Evolutionary conservation across 2,329 filamentous ascomycete genomes (phyloP).

Genomic region (Ophiostoma populinum): DNA sequence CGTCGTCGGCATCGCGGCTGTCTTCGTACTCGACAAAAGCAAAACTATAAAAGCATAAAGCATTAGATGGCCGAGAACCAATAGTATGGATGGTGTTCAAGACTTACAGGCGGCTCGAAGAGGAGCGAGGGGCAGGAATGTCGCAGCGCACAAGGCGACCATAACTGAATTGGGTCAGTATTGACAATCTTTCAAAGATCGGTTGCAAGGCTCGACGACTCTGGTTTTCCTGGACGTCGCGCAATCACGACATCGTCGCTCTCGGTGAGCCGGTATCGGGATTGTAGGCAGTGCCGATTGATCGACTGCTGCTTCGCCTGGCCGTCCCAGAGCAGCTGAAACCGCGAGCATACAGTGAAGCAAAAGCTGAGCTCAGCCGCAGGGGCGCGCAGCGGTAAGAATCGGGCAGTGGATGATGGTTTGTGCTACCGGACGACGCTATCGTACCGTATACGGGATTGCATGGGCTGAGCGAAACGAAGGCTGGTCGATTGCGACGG

Average conservation of each 20-base stretch:
- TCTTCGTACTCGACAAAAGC: constrained; percentile 99
- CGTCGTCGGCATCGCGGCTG: constrained; percentile 93
- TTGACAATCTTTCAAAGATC: constrained; percentile 20
- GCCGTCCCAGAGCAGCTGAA: no score
- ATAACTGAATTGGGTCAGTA: constrained; percentile 56
- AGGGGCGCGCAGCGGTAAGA: no score
- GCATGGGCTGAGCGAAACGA: neutral
- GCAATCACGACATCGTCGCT: no score
- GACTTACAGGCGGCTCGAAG: constrained; percentile 86
- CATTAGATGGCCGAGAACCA: neutral
- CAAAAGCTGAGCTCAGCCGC: no score
- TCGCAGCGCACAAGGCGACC: constrained; percentile 95
- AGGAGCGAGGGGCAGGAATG: constrained; percentile 88
- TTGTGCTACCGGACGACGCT: constrained; percentile 5
- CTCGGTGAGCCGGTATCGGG: no score
- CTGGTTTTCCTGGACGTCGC: no score
- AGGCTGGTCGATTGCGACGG: neutral
- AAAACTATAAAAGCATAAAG: no score
- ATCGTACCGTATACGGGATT: constrained; percentile 6
- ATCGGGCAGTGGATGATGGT: constrained; percentile 9
- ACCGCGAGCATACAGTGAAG: no score
- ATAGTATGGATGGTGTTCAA: neutral
- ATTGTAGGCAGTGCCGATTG: no score
- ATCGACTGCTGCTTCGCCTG: no score
- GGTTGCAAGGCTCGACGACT: no score